Conservation (phyloP, 2,329 filamentous ascomycete species). For the Apiospora koreana region DNA sequence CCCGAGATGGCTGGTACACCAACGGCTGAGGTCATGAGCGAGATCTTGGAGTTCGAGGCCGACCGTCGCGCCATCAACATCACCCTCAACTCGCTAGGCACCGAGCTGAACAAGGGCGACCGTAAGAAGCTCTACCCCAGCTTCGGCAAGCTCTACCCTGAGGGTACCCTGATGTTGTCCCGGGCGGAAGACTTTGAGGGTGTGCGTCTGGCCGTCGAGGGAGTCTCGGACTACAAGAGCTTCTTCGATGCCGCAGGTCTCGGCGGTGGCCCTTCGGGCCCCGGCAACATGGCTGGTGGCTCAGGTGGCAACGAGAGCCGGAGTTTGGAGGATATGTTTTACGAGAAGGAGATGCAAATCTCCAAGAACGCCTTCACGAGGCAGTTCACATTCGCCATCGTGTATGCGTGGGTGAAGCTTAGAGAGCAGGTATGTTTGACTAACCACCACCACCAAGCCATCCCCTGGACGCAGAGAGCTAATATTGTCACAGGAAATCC, state of each 20-base stretch:
- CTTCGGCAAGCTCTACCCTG: slow-evolving; percentile 89
- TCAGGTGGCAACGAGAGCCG: slow-evolving; percentile 73
- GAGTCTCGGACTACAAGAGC: slow-evolving; percentile 87
- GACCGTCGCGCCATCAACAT: slow-evolving; percentile 98
- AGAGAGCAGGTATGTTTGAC: slow-evolving; percentile 79
- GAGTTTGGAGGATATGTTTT: slow-evolving; percentile 96
- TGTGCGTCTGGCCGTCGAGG: slow-evolving; percentile 90
- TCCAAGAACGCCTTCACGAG: slow-evolving; percentile 93
- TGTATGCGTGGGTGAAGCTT: slow-evolving; percentile 97
- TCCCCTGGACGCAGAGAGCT: slow-evolving; percentile 1
- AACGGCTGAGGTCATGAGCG: slow-evolving; percentile 91
- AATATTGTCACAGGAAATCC: slow-evolving; percentile 75
- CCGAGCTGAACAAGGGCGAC: slow-evolving; percentile 89
- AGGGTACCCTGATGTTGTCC: slow-evolving; percentile 92
- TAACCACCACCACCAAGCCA: not conserved
- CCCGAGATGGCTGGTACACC: slow-evolving; percentile 85
- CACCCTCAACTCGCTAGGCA: slow-evolving; percentile 97
- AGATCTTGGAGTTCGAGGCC: slow-evolving; percentile 95
- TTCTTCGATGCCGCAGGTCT: slow-evolving; percentile 93
- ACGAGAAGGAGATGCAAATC: slow-evolving; percentile 99
- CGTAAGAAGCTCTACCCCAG: slow-evolving; percentile 94
- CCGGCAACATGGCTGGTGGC: slow-evolving; percentile 84
- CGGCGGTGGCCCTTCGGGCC: slow-evolving; percentile 67
- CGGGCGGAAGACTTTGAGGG: slow-evolving; percentile 94
- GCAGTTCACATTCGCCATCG: slow-evolving; percentile 92